Conservation (phyloP, 2,329 filamentous ascomycete genomes). For the Fusarium xylarioides region DNA sequence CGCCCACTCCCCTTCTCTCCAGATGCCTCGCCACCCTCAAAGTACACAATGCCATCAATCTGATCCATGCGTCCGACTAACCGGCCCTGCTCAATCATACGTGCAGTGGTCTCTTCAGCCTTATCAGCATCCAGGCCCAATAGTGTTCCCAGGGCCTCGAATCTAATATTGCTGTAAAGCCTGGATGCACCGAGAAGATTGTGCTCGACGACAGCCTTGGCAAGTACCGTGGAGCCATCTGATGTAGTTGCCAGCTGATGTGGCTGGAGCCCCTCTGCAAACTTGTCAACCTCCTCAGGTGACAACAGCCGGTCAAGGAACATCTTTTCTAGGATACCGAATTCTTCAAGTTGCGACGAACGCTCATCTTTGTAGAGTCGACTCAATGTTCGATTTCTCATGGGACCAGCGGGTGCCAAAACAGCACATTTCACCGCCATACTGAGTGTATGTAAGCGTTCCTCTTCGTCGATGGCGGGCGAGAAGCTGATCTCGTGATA, state of each 20-base stretch:
- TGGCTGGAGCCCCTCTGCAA: slow-evolving; percentile 79
- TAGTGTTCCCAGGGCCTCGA: slow-evolving; percentile 78
- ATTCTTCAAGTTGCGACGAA: slow-evolving; percentile 77
- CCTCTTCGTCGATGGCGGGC: slow-evolving; percentile 80
- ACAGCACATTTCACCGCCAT: slow-evolving; percentile 93
- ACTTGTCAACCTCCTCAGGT: slow-evolving; percentile 84
- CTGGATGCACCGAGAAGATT: slow-evolving; percentile 88
- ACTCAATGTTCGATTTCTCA: slow-evolving; percentile 80
- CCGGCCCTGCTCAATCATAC: slow-evolving; percentile 95
- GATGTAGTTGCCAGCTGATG: slow-evolving; percentile 92
- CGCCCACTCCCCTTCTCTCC: slow-evolving; percentile 74
- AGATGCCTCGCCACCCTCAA: slow-evolving; percentile 77
- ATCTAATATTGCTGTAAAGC: slow-evolving; percentile 79
- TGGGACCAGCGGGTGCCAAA: slow-evolving; percentile 88
- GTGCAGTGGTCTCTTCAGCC: slow-evolving; percentile 89
- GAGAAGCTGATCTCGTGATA: slow-evolving; percentile 90
- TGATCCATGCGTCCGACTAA: slow-evolving; percentile 92
- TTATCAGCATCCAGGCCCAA: slow-evolving; percentile 81
- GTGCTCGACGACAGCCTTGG: slow-evolving; percentile 94
- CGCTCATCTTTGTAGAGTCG: slow-evolving; percentile 95
- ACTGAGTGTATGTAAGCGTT: slow-evolving; percentile 83
- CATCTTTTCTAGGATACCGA: slow-evolving; percentile 95
- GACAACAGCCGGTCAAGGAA: slow-evolving; percentile 88
- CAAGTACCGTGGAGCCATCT: slow-evolving; percentile 91
- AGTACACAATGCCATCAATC: slow-evolving; percentile 87